Base-by-base conservation (phyloP, 805 yeast species). In the Ogataea methanolica region DNA sequence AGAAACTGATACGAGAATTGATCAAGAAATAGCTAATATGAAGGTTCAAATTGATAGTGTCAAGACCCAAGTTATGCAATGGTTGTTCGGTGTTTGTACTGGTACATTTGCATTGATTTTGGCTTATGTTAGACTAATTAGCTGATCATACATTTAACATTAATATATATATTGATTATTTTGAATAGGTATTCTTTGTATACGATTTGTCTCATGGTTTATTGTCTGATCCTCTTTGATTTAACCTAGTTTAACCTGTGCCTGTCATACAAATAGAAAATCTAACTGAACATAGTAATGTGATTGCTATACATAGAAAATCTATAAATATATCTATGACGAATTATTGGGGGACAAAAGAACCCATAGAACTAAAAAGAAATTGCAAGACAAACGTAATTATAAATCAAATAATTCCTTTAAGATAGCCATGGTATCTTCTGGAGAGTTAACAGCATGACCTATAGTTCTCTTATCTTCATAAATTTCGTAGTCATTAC, bases 401-500 rank as follows among this genome's bases (percentile, higher is more conserved):
- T 74, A 73, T 58, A 79, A 71, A 51, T 76, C 68, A 71, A 92
- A 94, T 48, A 85, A 62, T 70, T 94, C 96, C 67, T 82, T 86
- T 70, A 94, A 80, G 73, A 88, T 85, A 60, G 71, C 80, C 58
- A 82, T 82, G 58, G 99, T 94, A 72, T 94, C 99, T 41, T 72
- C 86, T 59, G 99, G 99, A 60, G 78, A 73, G 61, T 79, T 77
- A 58, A 94, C 98, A 51, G 97, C 82, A 67, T 94, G 98, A 61
- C 99, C 99, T 55, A 88, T 83, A 55, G 97, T 91, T 82, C 99
- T 88, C 46, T 75, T 70, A 70, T 94, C 99, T 61, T 68, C 75
- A 78, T 85, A 94, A 71, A 94, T 94, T 79, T 94, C 99, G 74
- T 85, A 94, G 75, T 94, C 99, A 74, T 94, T 94, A 75, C 99